phyloP scores from a whole-genome alignment of 163 green algal genomes.

The Scenedesmus sp. region DNA sequence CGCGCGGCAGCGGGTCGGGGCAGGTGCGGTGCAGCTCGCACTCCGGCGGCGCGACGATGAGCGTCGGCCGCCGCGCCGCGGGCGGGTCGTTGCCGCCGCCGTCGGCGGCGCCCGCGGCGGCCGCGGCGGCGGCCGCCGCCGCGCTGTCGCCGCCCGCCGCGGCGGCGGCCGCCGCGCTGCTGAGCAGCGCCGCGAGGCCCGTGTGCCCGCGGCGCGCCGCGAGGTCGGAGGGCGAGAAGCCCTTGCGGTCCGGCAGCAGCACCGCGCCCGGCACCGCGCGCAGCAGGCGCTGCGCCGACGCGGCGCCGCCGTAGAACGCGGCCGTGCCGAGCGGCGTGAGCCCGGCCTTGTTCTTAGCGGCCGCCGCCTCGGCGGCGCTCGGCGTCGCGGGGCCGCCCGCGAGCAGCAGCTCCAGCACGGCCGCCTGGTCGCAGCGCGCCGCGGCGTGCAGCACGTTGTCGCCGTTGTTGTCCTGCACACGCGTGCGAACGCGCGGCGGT shows the following conservation, averaged over 20 bases:
- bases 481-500: no score
- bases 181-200: neutral
- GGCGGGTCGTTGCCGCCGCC: neutral
- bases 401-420: slow-evolving; percentile 44
- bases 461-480: slow-evolving; percentile 73
- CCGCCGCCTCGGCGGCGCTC: neutral
- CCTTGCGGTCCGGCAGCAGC: slow-evolving; percentile 4
- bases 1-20: slow-evolving; percentile 55
- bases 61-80: slow-evolving; percentile 32
- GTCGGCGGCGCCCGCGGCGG: neutral
- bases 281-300: slow-evolving; percentile 33
- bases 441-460: slow-evolving; percentile 77
- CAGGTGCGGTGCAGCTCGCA: slow-evolving; percentile 74
- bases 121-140: slow-evolving; percentile 14
- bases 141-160: neutral
- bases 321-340: slow-evolving; percentile 36
- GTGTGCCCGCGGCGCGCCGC: slow-evolving; percentile 31
- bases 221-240: slow-evolving; percentile 8
- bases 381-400: neutral
- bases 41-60: slow-evolving; percentile 74
- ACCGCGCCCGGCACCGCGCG: slow-evolving; percentile 4
- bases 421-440: slow-evolving; percentile 53
- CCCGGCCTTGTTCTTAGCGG: slow-evolving; percentile 24
- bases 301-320: slow-evolving; percentile 39
- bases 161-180: slow-evolving; percentile 18